Conservation (phyloP, 257 asterid species). For the Petunia axillaris region DNA sequence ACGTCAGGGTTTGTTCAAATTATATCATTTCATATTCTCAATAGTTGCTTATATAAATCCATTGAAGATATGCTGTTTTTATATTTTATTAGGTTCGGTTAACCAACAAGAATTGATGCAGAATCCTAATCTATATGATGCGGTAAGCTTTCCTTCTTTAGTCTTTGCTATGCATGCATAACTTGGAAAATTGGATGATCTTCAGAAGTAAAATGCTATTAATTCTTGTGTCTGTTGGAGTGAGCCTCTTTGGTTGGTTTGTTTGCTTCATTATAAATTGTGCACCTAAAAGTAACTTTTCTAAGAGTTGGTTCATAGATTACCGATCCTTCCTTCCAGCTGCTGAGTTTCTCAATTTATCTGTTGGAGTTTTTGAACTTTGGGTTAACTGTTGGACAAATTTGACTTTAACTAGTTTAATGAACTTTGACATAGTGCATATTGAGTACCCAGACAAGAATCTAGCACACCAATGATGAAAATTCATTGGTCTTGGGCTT, state of each 20-base stretch:
- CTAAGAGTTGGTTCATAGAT: not conserved
- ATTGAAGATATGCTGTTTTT: conserved; percentile 30
- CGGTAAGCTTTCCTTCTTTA: conserved; percentile 31
- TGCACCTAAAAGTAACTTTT: not conserved
- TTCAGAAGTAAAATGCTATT: not conserved
- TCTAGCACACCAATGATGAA: not conserved
- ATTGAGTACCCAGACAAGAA: conserved; percentile 10
- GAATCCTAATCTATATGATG: conserved; percentile 28
- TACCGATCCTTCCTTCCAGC: not conserved
- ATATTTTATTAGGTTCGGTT: conserved; percentile 53
- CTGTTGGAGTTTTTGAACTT: not conserved
- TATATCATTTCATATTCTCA: conserved; percentile 23
- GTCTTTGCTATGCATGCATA: conserved; percentile 3
- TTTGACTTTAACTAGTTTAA: conserved; percentile 7
- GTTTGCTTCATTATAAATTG: conserved; percentile 8
- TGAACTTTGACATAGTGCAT: conserved; percentile 9
- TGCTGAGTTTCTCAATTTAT: not conserved
- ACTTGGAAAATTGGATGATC: conserved; percentile 15
- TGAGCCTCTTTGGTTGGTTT: not conserved
- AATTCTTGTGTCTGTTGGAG: conserved; percentile 3
- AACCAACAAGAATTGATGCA: conserved; percentile 39
- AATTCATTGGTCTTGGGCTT: not conserved
- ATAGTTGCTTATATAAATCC: conserved; percentile 26
- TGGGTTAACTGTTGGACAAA: not conserved
- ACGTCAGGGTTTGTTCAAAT: conserved; percentile 47